A percentile compares a stretch with the other conserved stretches of the same genome.
Conservation (phyloP, 176 grass and related monocot genomes). For the Rhynchospora tenuis region DNA sequence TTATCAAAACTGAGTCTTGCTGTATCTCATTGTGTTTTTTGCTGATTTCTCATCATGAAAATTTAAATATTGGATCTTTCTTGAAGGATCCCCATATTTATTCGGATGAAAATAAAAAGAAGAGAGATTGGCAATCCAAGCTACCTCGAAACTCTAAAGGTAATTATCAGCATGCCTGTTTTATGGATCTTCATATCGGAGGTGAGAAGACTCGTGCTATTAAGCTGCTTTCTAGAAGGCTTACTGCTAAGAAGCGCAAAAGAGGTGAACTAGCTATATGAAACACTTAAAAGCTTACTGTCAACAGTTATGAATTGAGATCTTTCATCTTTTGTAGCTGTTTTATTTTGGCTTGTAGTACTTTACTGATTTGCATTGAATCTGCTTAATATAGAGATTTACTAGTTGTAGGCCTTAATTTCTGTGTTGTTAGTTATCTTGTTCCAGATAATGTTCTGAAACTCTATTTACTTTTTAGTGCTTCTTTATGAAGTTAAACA, state of each 20-base stretch:
- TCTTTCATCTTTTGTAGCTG: background rate
- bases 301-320: background rate
- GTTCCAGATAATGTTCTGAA: background rate
- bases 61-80: background rate
- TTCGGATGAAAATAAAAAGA: background rate
- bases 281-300: background rate
- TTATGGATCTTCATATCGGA: background rate
- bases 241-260: slow-evolving; percentile 4
- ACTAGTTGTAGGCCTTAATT: background rate
- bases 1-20: background rate
- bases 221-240: background rate
- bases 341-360: background rate
- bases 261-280: background rate
- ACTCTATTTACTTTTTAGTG: too few species aligned
- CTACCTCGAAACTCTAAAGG: background rate
- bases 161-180: slow-evolving; percentile 3
- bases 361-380: background rate
- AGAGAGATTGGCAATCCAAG: background rate
- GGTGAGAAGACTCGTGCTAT: background rate
- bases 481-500: too few species aligned
- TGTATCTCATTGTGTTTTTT: background rate
- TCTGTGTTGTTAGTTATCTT: background rate
- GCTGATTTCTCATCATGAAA: background rate
- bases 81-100: background rate
- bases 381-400: background rate